Evolutionary conservation across 163 green algal species (phyloP).

Genomic region (Scenedesmus sp.): DNA sequence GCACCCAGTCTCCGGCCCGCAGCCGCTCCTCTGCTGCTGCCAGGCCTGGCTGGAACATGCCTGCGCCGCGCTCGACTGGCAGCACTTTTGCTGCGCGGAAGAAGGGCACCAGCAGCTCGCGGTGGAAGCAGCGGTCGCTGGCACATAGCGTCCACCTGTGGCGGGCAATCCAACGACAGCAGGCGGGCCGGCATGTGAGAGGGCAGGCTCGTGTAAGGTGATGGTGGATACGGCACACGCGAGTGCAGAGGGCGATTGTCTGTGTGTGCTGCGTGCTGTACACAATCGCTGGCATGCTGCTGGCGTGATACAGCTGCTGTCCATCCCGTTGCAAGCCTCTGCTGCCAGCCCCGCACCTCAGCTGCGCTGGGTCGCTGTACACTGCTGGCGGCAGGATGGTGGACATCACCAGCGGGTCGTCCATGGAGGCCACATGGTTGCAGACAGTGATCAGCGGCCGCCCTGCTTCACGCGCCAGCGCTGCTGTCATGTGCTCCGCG

Average conservation of each 20-base stretch:
- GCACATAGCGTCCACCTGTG: constrained; percentile 92
- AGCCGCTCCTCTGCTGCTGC: constrained; percentile 76
- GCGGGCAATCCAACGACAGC: neutral
- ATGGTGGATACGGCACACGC: no score
- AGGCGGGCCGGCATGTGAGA: neutral
- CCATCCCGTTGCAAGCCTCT: no score
- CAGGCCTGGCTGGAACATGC: constrained; percentile 86
- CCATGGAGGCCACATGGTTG: constrained; percentile 92
- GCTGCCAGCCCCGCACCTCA: neutral
- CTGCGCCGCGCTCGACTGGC: constrained; percentile 86
- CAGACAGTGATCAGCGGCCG: constrained; percentile 85
- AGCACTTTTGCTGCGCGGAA: constrained; percentile 88
- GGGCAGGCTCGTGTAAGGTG: no score
- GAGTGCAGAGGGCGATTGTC: no score
- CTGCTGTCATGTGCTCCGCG: constrained; percentile 53
- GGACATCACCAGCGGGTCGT: constrained; percentile 89
- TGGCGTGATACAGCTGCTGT: no score
- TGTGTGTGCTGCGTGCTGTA: neutral
- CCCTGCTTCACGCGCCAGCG: constrained; percentile 53
- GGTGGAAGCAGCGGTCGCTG: constrained; percentile 92
- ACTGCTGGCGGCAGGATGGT: constrained; percentile 77
- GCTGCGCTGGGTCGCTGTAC: constrained; percentile 47
- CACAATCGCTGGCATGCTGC: no score
- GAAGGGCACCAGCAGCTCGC: constrained; percentile 65
- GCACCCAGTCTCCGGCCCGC: constrained; percentile 87